A percentile compares a stretch with the other conserved stretches of the same genome.
Evolutionary conservation across 2,329 filamentous ascomycete genomes (phyloP).

Genomic region (Basipetospora sp.): DNA sequence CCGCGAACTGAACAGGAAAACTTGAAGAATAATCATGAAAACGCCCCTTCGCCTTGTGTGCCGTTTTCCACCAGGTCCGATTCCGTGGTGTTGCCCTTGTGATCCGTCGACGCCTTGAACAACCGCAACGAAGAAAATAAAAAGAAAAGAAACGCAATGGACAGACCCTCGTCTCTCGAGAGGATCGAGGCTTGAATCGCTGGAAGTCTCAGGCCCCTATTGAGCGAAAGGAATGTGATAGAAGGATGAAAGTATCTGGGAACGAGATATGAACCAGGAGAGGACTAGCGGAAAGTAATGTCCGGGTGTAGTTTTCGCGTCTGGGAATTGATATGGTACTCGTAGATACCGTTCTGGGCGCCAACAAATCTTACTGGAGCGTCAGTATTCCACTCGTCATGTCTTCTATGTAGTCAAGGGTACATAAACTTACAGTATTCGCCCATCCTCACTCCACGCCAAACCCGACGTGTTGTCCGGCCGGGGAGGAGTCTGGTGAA

Average conservation of each 20-base stretch:
- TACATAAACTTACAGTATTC: slow-evolving; percentile 41
- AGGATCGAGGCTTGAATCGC: no score
- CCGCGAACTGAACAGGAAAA: neutral
- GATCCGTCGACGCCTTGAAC: no score
- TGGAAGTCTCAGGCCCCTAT: no score
- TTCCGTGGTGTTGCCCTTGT: no score
- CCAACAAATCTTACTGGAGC: slow-evolving; percentile 41
- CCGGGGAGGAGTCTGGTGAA: slow-evolving; percentile 28
- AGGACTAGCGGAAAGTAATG: slow-evolving; percentile 32
- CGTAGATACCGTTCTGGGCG: slow-evolving; percentile 60
- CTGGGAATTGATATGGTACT: slow-evolving; percentile 52
- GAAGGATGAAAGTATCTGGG: neutral
- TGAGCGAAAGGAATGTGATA: neutral
- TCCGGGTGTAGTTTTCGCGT: slow-evolving; percentile 45
- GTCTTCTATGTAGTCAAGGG: no score
- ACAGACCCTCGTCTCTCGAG: no score
- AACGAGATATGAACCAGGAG: neutral
- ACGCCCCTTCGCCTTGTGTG: no score
- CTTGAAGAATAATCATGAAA: neutral
- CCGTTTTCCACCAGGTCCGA: no score
- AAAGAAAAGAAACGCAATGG: no score
- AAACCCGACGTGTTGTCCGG: slow-evolving; percentile 46
- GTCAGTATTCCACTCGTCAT: no score
- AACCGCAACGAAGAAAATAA: no score
- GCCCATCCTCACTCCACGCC: slow-evolving; percentile 47